Evolutionary conservation across 2,329 filamentous ascomycete genomes (phyloP), one percentile per base, ranked within the genome.

Genomic region (Trichoderma harzianum): DNA sequence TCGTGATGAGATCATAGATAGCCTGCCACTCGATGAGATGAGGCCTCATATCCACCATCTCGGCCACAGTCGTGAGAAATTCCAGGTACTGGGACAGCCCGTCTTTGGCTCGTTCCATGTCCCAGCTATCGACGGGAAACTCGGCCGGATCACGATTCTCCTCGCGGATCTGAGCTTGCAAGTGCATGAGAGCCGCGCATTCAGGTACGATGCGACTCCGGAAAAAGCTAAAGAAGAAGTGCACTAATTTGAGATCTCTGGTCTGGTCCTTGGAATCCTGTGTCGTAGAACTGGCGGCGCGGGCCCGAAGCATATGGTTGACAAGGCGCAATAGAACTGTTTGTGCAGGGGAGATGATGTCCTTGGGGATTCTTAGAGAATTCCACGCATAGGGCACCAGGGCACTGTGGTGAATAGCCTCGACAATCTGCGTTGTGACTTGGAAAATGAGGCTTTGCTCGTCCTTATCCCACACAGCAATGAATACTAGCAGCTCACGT

Each of bases 61-160:
- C 95, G 0, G 93, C 94, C 32, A 97, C 89, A 0, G 96, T 95
- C 18, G 92, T 94, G 69, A 98, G 92, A 79, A 98, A 97, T 76
- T 98, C 95, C 2, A 98, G 89, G 78, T 97, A 97, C 80, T 98
- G 95, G 66, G 95, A 94, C 1, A 98, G 89, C 0, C 95, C 95
- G 78, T 98, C 95, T 80, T 97, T 97, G 72, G 97, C 95, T 16
- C 95, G 90, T 80, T 98, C 95, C 92, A 98, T 97, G 77, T 98
- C 95, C 95, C 95, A 98, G 61, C 94, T 88, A 77, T 98, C 97
- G 2, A 98, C 90, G 0, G 95, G 95, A 77, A 98, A 98, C 77
- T 98, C 95, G 73, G 93, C 90, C 0, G 93, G 90, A 73, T 95
- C 89, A 18, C 91, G 90, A 71, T 90, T 87, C 36, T 91, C 90